phyloP scores from a whole-genome alignment of 768 basidiomycete species.

The Galerina marginata region DNA sequence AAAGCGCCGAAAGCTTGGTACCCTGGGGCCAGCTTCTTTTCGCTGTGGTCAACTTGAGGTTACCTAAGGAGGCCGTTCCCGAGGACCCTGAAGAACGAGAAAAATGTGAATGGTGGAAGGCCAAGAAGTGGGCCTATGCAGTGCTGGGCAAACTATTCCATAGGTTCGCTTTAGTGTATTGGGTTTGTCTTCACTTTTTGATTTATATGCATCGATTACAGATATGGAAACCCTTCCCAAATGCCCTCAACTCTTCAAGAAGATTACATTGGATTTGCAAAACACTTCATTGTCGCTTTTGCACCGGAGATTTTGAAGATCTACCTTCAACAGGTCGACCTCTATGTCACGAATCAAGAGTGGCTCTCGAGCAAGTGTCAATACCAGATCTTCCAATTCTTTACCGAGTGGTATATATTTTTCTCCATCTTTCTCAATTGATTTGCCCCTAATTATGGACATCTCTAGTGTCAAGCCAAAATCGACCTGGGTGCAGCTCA shows the following conservation, averaged over 20 bases:
- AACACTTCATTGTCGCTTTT: constrained; percentile 77
- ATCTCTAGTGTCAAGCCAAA: constrained; percentile 84
- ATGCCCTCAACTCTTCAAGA: constrained; percentile 74
- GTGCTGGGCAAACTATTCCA: constrained; percentile 82
- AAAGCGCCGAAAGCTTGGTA: constrained; percentile 73
- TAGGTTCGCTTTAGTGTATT: constrained; percentile 42
- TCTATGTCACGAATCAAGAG: constrained; percentile 72
- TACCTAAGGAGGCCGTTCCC: constrained; percentile 70
- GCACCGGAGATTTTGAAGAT: constrained; percentile 88
- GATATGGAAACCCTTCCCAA: constrained; percentile 89
- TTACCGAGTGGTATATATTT: constrained; percentile 78
- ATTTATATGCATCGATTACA: constrained; percentile 26
- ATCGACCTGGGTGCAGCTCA: constrained; percentile 87
- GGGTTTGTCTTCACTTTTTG: neutral
- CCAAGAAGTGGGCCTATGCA: constrained; percentile 94
- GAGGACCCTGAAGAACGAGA: constrained; percentile 79
- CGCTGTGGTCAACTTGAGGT: constrained; percentile 71
- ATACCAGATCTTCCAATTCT: constrained; percentile 83
- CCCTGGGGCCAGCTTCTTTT: constrained; percentile 90
- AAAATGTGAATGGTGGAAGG: constrained; percentile 86
- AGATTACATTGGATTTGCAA: constrained; percentile 73
- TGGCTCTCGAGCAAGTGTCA: constrained; percentile 87
- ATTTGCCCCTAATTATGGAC: constrained; percentile 1
- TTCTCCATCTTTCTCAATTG: neutral
- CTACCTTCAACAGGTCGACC: constrained; percentile 73